These are phyloP conservation scores for Saturnispora ahearnii DNA, from an alignment of 805 yeast species.

Conservation along the genomic window DNA sequence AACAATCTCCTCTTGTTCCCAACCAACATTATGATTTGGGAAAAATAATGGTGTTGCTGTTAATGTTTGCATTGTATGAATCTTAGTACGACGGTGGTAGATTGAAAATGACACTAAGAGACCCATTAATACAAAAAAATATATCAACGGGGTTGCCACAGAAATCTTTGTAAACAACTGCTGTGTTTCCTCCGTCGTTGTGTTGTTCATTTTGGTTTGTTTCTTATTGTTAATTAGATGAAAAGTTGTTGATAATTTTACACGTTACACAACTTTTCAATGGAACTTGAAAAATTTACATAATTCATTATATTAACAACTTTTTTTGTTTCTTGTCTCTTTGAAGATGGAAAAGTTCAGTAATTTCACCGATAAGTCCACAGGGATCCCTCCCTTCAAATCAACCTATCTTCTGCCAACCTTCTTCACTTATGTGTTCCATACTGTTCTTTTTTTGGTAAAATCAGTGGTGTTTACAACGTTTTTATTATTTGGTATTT, in stretches of 20 bases:
- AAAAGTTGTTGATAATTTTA: not conserved
- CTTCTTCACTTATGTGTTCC: conserved; percentile 4
- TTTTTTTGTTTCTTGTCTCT: not conserved
- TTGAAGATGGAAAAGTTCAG: conserved; percentile 69
- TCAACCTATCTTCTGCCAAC: conserved; percentile 36
- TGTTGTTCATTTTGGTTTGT: not conserved
- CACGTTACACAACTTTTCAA: not conserved
- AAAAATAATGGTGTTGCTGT: conserved; percentile 10
- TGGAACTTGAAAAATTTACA: not conserved
- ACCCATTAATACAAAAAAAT: conserved; percentile 58
- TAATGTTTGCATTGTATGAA: conserved; percentile 8
- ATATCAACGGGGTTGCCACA: conserved; percentile 64
- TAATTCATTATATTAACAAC: not conserved
- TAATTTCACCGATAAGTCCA: conserved; percentile 78
- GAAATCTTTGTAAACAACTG: conserved; percentile 31
- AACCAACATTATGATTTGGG: conserved; percentile 5
- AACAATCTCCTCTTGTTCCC: not conserved
- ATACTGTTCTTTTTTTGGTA: conserved; percentile 8
- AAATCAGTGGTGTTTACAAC: conserved; percentile 15
- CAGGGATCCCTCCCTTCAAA: conserved; percentile 88
- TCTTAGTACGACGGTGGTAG: conserved; percentile 38
- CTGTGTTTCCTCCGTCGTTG: conserved; percentile 6
- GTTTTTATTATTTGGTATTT: conserved; percentile 18
- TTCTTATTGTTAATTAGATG: not conserved
- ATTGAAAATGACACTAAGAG: conserved; percentile 64